Conservation (phyloP, 768 basidiomycete species). For the Tylopilus balloui region DNA sequence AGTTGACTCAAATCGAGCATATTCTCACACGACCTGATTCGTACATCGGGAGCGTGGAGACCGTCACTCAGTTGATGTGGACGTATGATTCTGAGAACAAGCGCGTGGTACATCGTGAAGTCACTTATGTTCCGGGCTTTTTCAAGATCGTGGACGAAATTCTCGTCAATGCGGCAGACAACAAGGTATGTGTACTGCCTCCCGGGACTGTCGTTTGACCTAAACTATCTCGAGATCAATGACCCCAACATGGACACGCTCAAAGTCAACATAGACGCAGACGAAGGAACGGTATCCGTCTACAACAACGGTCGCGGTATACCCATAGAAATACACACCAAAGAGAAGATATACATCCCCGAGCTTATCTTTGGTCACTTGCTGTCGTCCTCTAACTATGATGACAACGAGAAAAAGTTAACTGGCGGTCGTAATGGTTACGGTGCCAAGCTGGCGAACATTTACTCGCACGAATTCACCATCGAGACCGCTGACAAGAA, state of each 20-base stretch:
- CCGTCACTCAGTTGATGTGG: constrained; percentile 86
- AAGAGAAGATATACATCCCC: constrained; percentile 92
- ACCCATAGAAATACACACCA: constrained; percentile 92
- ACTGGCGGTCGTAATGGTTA: constrained; percentile 99
- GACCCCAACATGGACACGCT: constrained; percentile 88
- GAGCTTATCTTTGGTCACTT: constrained; percentile 97
- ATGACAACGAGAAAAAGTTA: constrained; percentile 97
- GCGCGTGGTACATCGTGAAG: constrained; percentile 77
- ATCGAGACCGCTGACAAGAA: constrained; percentile 94
- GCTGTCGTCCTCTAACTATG: constrained; percentile 93
- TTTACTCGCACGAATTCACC: constrained; percentile 94
- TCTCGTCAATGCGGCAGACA: constrained; percentile 97
- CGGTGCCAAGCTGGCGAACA: constrained; percentile 97
- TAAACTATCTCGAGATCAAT: constrained; percentile 61
- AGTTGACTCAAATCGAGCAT: constrained; percentile 95
- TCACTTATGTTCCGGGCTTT: constrained; percentile 93
- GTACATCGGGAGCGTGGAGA: constrained; percentile 96
- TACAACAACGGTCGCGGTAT: constrained; percentile 96
- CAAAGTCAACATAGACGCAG: constrained; percentile 82
- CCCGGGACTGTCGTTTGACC: neutral
- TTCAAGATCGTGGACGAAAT: constrained; percentile 99
- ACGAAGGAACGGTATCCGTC: constrained; percentile 83
- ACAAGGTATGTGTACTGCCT: constrained; percentile 66
- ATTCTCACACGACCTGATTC: constrained; percentile 89
- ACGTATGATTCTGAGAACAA: constrained; percentile 82